Conservation (phyloP, 1,284 basidiomycete species). For the Cronartium quercuum region DNA sequence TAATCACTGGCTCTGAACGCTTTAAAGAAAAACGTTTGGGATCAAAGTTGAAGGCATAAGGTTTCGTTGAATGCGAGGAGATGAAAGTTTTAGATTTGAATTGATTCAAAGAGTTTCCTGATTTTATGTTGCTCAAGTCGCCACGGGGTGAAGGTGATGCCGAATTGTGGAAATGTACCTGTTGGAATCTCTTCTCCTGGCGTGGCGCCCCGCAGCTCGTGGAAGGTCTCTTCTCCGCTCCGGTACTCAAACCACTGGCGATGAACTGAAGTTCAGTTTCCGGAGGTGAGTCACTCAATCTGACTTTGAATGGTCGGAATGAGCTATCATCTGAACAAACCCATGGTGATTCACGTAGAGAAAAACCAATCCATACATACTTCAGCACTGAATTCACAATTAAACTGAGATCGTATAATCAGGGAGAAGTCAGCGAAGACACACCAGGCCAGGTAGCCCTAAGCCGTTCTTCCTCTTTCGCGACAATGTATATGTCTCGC, state of each 20-base stretch:
- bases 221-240: background rate
- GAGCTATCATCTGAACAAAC: background rate
- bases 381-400: background rate
- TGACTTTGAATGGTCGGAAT: background rate
- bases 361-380: background rate
- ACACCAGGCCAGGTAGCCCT: conserved; percentile 25
- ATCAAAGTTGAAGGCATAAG: background rate
- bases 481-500: conserved; percentile 55
- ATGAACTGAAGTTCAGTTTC: background rate
- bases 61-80: background rate
- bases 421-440: background rate
- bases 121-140: background rate
- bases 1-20: background rate
- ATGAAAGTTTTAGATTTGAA: background rate
- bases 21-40: background rate
- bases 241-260: background rate
- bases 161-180: background rate
- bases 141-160: background rate
- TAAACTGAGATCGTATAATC: background rate
- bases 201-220: background rate
- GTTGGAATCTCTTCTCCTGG: background rate
- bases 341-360: background rate
- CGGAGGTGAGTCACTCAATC: background rate
- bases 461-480: conserved; percentile 48
- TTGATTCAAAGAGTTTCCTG: background rate